Conservation (phyloP, 164 flowering plant genomes). For the Magnolia changhungtana region DNA sequence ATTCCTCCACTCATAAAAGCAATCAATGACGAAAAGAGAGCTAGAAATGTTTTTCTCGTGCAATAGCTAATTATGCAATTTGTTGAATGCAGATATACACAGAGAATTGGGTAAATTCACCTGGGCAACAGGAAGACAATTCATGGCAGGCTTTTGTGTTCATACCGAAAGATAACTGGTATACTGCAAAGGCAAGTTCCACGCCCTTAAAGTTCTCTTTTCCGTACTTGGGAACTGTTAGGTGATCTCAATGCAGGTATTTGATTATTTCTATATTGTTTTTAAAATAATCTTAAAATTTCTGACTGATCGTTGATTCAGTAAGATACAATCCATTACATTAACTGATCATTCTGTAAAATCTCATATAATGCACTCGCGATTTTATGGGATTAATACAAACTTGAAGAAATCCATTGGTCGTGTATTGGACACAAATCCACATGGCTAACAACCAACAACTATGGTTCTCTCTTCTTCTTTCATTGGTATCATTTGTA, state of each 20-base stretch:
- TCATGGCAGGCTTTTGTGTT: slow-evolving; percentile 95
- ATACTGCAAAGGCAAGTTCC: slow-evolving; percentile 68
- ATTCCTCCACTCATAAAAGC: neutral
- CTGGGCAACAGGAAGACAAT: slow-evolving; percentile 89
- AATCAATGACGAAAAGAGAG: neutral
- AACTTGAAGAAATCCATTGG: too few relatives aligned
- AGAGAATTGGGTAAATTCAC: slow-evolving; percentile 98
- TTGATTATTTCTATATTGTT: neutral
- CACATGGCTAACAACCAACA: too few relatives aligned
- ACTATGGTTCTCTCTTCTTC: too few relatives aligned
- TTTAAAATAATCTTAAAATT: neutral
- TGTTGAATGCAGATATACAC: slow-evolving; percentile 71
- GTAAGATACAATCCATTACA: neutral
- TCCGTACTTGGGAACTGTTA: neutral
- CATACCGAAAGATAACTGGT: slow-evolving; percentile 86
- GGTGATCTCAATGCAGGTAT: neutral
- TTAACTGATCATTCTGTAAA: too few relatives aligned
- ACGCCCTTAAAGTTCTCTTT: neutral
- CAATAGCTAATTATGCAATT: neutral
- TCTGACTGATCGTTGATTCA: neutral
- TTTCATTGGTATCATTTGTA: too few relatives aligned
- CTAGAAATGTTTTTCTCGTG: neutral
- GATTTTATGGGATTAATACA: neutral
- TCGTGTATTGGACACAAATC: too few relatives aligned
- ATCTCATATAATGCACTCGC: neutral